Conservation (phyloP, 2,329 filamentous ascomycete genomes). For the Exophiala xenobiotica region DNA sequence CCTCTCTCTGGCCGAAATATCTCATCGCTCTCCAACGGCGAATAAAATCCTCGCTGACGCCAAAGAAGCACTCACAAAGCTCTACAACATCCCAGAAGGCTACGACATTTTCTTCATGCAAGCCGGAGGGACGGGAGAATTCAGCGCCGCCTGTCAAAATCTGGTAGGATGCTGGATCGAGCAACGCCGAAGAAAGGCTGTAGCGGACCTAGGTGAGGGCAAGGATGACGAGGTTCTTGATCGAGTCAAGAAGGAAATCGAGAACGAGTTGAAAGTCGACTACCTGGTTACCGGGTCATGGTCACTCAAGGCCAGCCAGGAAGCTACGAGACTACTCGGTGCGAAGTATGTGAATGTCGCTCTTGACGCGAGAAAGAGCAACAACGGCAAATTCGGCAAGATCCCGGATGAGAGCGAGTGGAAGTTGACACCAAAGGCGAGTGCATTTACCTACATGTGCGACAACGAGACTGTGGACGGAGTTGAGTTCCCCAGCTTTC, state of each 20-base stretch:
- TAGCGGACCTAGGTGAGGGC: constrained; percentile 51
- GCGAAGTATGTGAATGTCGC: constrained; percentile 74
- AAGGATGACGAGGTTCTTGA: constrained; percentile 55
- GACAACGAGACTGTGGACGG: constrained; percentile 83
- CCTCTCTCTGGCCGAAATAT: constrained; percentile 84
- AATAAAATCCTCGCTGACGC: constrained; percentile 74
- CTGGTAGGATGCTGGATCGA: constrained; percentile 79
- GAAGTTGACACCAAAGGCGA: constrained; percentile 61
- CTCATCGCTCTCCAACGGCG: constrained; percentile 79
- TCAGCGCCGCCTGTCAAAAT: constrained; percentile 81
- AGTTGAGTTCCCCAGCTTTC: constrained; percentile 79
- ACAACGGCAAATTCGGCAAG: constrained; percentile 78
- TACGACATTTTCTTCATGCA: constrained; percentile 91
- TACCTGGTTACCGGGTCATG: constrained; percentile 89
- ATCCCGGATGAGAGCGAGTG: constrained; percentile 81
- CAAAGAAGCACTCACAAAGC: constrained; percentile 69
- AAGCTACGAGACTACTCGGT: constrained; percentile 75
- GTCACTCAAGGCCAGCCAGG: constrained; percentile 85
- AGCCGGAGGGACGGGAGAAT: constrained; percentile 80
- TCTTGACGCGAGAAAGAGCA: constrained; percentile 62
- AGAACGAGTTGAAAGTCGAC: constrained; percentile 74
- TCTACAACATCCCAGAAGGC: constrained; percentile 75
- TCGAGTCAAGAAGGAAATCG: constrained; percentile 63
- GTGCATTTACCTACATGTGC: constrained; percentile 80
- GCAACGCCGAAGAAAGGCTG: constrained; percentile 60